Evolutionary conservation across 495 filamentous ascomycete species (phyloP), one percentile per base, ranked within the genome.

Genomic region (Neurospora sp.): DNA sequence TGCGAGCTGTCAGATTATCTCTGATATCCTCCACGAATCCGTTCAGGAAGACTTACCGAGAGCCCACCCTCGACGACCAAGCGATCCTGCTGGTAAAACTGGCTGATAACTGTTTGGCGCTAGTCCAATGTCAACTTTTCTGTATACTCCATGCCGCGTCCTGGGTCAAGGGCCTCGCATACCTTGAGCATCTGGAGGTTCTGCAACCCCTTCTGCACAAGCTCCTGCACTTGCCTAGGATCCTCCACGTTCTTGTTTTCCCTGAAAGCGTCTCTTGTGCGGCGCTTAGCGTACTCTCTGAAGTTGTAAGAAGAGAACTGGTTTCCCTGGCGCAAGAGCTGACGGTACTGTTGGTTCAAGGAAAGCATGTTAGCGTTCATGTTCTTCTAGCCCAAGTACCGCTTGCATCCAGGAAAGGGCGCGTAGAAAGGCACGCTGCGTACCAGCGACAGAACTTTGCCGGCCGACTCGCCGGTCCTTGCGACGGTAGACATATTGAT

Each of bases 241-340:
- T 96, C 94, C 73, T 92, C 88, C 14, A 87, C 85, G 73, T 84
- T 84, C 71, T 86, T 86, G 79, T 96, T 87, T 81, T 95, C 94
- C 72, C 92, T 88, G 80, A 99, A 99, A 10, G 92, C 89, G 84
- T 97, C 96, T 77, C 85, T 85, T 76, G 96, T 95, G 78, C 96
- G 88, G 72, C 96, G 90, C 80, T 89, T 92, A 39, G 96, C 94
- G 83, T 98, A 99, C 77, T 98, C 95, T 79, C 96, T 89, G 87
- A 97, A 99, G 82, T 98, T 98, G 86, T 97, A 99, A 74, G 90
- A 87, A 70, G 94, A 89, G 82, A 98, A 99, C 76, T 96, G 92
- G 69, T 88, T 87, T 20, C 93, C 90, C 82, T 94, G 91, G 40
- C 96, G 93, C 76, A 97, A 86, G 74, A 99, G 87, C 73, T 94